These are phyloP conservation scores for Ceratopteris richardii DNA, from an alignment of 75 land plant genomes.

Conservation along the genomic window DNA sequence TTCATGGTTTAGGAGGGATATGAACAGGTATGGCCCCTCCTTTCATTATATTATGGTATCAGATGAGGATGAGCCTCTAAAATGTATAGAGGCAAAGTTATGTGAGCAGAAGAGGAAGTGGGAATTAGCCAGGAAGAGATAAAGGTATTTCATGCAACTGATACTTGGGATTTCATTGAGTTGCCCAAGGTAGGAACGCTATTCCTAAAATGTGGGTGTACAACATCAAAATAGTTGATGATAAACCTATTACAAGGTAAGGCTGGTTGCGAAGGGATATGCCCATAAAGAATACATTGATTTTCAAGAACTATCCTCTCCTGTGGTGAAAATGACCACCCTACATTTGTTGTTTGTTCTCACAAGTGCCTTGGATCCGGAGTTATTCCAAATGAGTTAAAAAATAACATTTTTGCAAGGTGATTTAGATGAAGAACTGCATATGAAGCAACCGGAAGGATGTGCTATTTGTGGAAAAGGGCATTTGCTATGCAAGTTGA, in stretches of 20 bases:
- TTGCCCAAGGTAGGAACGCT: slow-evolving; percentile 3
- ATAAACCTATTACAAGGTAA: slow-evolving; percentile 4
- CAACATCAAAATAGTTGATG: slow-evolving; percentile 1
- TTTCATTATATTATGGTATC: no score
- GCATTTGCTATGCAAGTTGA: slow-evolving; percentile 2
- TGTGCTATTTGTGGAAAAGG: not conserved
- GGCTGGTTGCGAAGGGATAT: slow-evolving; percentile 13
- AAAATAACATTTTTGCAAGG: not conserved
- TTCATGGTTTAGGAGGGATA: no score
- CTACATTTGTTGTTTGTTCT: not conserved
- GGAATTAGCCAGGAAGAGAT: slow-evolving; percentile 4
- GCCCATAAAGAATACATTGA: not conserved
- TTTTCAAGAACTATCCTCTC: slow-evolving; percentile 4
- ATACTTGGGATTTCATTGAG: slow-evolving; percentile 3
- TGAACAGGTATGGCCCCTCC: no score
- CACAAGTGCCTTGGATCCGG: not conserved
- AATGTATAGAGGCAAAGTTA: no score
- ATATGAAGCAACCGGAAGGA: not conserved
- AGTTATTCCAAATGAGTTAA: not conserved
- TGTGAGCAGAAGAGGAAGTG: no score
- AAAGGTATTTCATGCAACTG: not conserved
- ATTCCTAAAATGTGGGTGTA: slow-evolving; percentile 9
- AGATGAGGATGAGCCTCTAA: no score
- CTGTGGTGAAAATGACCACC: slow-evolving; percentile 1
- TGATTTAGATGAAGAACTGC: not conserved